A percentile compares a stretch with the other conserved stretches of the same genome.
phyloP scores from a whole-genome alignment of 2,329 filamentous ascomycete genomes.

The Nigrograna mackinnonii region DNA sequence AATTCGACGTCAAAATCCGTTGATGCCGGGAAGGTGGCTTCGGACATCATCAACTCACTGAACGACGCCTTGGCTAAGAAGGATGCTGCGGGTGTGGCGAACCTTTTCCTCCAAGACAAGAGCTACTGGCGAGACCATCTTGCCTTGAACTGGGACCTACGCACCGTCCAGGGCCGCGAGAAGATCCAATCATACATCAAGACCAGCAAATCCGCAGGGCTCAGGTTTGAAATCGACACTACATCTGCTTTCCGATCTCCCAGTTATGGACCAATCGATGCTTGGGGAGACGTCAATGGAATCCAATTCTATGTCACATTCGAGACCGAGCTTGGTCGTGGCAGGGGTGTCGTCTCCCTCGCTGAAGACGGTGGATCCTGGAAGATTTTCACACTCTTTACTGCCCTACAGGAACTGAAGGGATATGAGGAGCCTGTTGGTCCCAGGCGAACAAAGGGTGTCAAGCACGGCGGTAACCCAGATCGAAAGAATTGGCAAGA shows the following conservation, averaged over 20 bases:
- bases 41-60: constrained; percentile 42
- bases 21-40: constrained; percentile 44
- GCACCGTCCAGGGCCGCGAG: constrained; percentile 54
- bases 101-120: constrained; percentile 54
- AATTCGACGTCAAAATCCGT: constrained; percentile 27
- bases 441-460: constrained; percentile 28
- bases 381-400: constrained; percentile 45
- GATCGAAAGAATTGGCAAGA: constrained; percentile 35
- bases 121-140: constrained; percentile 65
- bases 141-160: constrained; percentile 59
- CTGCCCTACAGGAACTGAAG: constrained; percentile 41
- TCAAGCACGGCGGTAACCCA: constrained; percentile 30
- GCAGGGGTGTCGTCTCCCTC: constrained; percentile 38
- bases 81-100: constrained; percentile 31
- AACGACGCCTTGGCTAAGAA: constrained; percentile 45
- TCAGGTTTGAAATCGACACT: constrained; percentile 33
- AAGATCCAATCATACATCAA: constrained; percentile 43
- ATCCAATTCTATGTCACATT: constrained; percentile 32
- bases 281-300: constrained; percentile 30
- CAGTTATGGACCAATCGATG: constrained; percentile 31
- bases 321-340: constrained; percentile 30
- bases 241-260: constrained; percentile 17
- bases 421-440: constrained; percentile 33
- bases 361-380: constrained; percentile 37
- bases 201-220: constrained; percentile 34